A percentile compares a stretch with the other conserved stretches of the same genome.
Evolutionary conservation across 176 grass and related monocot species (phyloP).

Genomic region (Oryza australiensis): DNA sequence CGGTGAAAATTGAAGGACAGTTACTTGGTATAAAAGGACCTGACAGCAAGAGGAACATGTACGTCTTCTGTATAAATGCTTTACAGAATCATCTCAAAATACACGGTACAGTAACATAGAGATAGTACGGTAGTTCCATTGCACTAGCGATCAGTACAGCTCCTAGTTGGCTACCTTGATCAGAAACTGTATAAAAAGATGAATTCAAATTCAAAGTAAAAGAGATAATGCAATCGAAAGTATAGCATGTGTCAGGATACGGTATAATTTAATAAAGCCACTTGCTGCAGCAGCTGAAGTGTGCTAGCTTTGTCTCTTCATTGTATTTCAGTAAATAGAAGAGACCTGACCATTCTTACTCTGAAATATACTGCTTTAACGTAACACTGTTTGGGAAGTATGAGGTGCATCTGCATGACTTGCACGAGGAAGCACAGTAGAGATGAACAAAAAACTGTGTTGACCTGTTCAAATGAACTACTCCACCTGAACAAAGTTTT

Average conservation of each 20-base stretch:
- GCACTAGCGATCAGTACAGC: neutral
- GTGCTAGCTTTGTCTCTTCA: slow-evolving; percentile 23
- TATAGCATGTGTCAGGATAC: slow-evolving; percentile 23
- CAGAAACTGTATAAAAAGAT: neutral
- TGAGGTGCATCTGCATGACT: neutral
- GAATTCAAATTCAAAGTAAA: slow-evolving; percentile 35
- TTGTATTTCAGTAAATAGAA: neutral
- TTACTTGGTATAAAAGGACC: slow-evolving; percentile 10
- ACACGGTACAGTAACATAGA: neutral
- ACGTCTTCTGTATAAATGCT: slow-evolving; percentile 15
- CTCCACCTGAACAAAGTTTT: neutral
- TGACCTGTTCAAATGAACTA: neutral
- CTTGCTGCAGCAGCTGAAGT: slow-evolving; percentile 20
- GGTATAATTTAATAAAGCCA: slow-evolving; percentile 40
- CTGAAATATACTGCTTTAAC: neutral
- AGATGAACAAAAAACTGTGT: neutral
- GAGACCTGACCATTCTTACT: neutral
- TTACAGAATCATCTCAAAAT: neutral
- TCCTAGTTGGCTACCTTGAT: neutral
- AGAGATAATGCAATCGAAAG: slow-evolving; percentile 18
- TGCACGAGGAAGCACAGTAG: neutral
- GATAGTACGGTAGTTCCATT: slow-evolving; percentile 28
- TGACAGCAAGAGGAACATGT: slow-evolving; percentile 33
- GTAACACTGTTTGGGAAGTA: neutral
- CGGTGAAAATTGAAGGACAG: slow-evolving; percentile 4